phyloP scores from a whole-genome alignment of 345 rosid genomes.

The Brassica juncea region DNA sequence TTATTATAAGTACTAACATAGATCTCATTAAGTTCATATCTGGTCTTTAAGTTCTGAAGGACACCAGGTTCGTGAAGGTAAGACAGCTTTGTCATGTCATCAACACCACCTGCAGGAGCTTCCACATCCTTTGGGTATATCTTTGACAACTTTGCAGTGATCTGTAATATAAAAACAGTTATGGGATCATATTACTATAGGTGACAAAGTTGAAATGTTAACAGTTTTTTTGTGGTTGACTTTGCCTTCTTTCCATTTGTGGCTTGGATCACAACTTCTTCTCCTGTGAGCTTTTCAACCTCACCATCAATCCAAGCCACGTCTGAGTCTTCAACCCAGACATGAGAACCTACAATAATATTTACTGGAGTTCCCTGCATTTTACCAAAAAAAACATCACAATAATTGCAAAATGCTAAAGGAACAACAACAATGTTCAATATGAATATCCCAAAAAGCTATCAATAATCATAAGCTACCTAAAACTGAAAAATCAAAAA shows the following conservation, averaged over 20 bases:
- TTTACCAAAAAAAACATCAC: not conserved
- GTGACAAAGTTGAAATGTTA: not conserved
- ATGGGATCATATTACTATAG: not conserved
- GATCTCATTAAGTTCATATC: constrained; percentile 18
- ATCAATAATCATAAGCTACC: not conserved
- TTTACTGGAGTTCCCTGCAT: constrained; percentile 84
- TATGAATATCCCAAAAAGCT: not conserved
- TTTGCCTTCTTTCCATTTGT: constrained; percentile 63
- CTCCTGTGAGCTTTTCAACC: constrained; percentile 67
- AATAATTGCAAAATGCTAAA: not conserved
- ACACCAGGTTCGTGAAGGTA: constrained; percentile 16
- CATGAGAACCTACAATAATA: constrained; percentile 87
- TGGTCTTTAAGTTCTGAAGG: not conserved
- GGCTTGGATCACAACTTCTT: constrained; percentile 55
- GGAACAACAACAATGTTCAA: not conserved
- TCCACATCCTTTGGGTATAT: constrained; percentile 13
- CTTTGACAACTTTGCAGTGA: constrained; percentile 14
- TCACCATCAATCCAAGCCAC: constrained; percentile 82
- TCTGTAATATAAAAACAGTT: not conserved
- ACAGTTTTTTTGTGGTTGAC: not conserved
- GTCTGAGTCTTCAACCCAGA: constrained; percentile 82
- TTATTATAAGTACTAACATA: not conserved
- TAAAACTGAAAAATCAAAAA: not conserved
- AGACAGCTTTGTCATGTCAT: constrained; percentile 22
- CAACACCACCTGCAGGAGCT: constrained; percentile 16